Conservation (phyloP, 208 protist genomes). For the Leishmania gerbilli region DNA sequence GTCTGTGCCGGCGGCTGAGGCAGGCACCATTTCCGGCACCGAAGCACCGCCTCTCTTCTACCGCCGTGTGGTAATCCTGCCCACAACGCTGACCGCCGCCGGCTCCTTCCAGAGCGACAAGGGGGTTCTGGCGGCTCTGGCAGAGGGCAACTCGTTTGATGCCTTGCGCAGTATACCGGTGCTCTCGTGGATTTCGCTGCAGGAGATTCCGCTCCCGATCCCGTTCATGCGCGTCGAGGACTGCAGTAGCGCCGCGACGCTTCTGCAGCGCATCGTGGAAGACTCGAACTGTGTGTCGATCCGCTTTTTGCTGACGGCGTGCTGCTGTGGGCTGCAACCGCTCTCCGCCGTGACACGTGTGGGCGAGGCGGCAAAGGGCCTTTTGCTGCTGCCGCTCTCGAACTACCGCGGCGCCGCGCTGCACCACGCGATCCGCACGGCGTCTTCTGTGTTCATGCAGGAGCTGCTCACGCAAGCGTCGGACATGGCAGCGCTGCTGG, state of each 20-base stretch:
- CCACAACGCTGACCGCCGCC: conserved; percentile 52
- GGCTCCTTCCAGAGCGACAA: conserved; percentile 58
- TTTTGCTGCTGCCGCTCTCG: conserved; percentile 55
- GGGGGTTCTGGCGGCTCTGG: conserved; percentile 25
- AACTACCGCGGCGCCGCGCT: conserved; percentile 35
- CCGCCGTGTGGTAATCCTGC: conserved; percentile 51
- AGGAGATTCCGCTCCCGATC: conserved; percentile 37
- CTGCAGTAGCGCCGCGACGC: conserved; percentile 26
- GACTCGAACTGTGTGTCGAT: conserved; percentile 38
- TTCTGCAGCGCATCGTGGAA: conserved; percentile 38
- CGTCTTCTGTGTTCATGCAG: conserved; percentile 34
- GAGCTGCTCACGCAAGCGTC: conserved; percentile 39
- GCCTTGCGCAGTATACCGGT: conserved; percentile 39
- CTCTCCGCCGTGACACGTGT: conserved; percentile 52
- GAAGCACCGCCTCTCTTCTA: conserved; percentile 58
- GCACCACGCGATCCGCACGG: conserved; percentile 37
- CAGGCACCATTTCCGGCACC: conserved; percentile 24
- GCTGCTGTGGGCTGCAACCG: conserved; percentile 59
- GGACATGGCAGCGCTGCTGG: conserved; percentile 29
- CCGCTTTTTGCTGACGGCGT: conserved; percentile 44
- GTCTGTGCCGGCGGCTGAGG: neutral
- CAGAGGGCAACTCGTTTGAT: conserved; percentile 28
- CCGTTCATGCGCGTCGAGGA: conserved; percentile 33
- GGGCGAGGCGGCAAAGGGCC: conserved; percentile 38
- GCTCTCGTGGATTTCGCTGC: conserved; percentile 40